phyloP scores from a whole-genome alignment of 108 stramenopile species.

The Nitzschia putrida region DNA sequence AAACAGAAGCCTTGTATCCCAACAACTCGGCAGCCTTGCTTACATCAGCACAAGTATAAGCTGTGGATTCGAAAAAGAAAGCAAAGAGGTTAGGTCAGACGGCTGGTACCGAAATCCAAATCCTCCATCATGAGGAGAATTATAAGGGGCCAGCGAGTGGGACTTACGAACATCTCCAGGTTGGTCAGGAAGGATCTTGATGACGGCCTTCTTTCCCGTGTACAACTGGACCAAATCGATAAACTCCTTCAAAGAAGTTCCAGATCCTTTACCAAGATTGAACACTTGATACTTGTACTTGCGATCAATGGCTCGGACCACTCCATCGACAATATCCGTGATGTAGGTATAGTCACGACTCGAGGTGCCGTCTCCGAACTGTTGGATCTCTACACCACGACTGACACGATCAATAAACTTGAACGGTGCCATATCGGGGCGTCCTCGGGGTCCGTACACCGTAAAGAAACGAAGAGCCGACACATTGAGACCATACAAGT shows the following conservation, averaged over 20 bases:
- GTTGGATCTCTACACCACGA: slow-evolving; percentile 90
- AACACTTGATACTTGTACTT: slow-evolving; percentile 92
- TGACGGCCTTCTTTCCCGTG: slow-evolving; percentile 83
- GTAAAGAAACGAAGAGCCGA: slow-evolving; percentile 97
- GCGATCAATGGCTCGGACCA: slow-evolving; percentile 93
- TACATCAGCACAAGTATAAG: slow-evolving; percentile 96
- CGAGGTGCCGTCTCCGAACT: slow-evolving; percentile 96
- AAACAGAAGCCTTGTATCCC: slow-evolving; percentile 88
- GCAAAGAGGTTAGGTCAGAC: not conserved
- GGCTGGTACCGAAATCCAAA: no score
- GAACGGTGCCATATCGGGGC: slow-evolving; percentile 98
- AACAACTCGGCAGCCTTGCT: slow-evolving; percentile 85
- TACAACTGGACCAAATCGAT: slow-evolving; percentile 90
- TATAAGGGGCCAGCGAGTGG: not conserved
- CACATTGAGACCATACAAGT: slow-evolving; percentile 90
- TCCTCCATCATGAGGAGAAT: not conserved
- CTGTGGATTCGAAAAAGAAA: not conserved
- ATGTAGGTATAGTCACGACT: slow-evolving; percentile 98
- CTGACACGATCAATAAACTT: slow-evolving; percentile 96
- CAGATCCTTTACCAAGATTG: slow-evolving; percentile 95
- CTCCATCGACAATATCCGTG: slow-evolving; percentile 96
- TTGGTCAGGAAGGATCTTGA: slow-evolving; percentile 92
- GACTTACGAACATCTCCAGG: slow-evolving; percentile 94
- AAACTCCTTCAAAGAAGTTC: slow-evolving; percentile 90
- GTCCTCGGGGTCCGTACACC: slow-evolving; percentile 94